Conservation (phyloP, 2,329 filamentous ascomycete species). For the Fusarium sp. region DNA sequence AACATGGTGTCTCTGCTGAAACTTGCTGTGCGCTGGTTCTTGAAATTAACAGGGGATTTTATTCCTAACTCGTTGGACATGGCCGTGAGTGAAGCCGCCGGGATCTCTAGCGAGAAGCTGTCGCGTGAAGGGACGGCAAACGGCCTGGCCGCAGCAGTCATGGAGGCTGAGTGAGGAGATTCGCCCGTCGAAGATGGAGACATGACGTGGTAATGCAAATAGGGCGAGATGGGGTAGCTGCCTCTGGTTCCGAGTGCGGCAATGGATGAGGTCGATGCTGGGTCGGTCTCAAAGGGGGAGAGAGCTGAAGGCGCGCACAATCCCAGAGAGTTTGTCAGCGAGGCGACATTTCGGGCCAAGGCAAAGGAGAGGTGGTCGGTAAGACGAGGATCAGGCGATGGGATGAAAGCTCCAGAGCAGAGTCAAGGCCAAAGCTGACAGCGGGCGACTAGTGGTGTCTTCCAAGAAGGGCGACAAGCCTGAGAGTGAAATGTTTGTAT, state of each 20-base stretch:
- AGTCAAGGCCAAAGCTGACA: conserved; percentile 2
- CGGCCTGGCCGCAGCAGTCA: conserved; percentile 52
- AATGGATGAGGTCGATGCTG: conserved; percentile 1
- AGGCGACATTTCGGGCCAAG: conserved; percentile 37
- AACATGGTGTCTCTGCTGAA: conserved; percentile 67
- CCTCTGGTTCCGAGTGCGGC: conserved; percentile 6
- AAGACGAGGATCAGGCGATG: conserved; percentile 31
- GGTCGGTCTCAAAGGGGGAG: neutral
- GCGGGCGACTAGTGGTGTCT: neutral
- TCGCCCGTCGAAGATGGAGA: conserved; percentile 66
- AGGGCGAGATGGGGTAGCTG: conserved; percentile 31
- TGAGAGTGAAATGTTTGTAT: neutral
- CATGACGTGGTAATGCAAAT: conserved; percentile 54
- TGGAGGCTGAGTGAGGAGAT: conserved; percentile 60
- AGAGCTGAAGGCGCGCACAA: conserved; percentile 14
- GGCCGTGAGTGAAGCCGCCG: conserved; percentile 57
- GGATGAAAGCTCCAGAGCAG: conserved; percentile 19
- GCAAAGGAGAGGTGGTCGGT: conserved; percentile 17
- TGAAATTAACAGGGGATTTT: conserved; percentile 65
- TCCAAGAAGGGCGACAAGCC: neutral
- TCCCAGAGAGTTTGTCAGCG: conserved; percentile 28
- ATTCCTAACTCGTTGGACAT: conserved; percentile 58
- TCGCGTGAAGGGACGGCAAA: conserved; percentile 62
- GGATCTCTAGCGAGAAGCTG: conserved; percentile 62
- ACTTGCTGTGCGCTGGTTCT: conserved; percentile 58